Conservation (phyloP, 2,329 filamentous ascomycete genomes). For the Pseudogymnoascus sp. region DNA sequence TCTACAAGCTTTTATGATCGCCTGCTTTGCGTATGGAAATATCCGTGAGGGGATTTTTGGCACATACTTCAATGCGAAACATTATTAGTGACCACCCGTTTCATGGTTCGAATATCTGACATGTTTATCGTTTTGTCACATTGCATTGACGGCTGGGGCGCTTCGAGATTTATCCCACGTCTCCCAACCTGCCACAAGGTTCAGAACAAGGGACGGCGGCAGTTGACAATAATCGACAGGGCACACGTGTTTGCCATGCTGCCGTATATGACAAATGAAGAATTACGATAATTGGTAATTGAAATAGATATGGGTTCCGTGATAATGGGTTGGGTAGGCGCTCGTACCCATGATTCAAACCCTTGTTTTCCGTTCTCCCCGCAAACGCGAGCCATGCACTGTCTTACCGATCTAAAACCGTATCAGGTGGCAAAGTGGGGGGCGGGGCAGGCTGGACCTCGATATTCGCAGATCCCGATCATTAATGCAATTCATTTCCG, state of each 20-base stretch:
- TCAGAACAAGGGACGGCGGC: background rate
- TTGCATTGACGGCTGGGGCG: background rate
- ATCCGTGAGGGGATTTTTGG: background rate
- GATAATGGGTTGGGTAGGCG: background rate
- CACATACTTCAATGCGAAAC: background rate
- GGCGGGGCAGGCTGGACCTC: background rate
- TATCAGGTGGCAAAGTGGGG: constrained; percentile 4
- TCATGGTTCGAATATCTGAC: background rate
- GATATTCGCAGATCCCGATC: background rate
- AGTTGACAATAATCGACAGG: too few species aligned
- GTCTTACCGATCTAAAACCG: constrained; percentile 1
- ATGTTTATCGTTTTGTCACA: background rate
- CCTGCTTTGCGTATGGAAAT: constrained; percentile 58
- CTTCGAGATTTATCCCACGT: background rate
- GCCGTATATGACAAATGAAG: background rate
- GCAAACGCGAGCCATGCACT: background rate
- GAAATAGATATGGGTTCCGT: background rate
- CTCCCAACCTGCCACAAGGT: background rate
- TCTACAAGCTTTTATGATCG: constrained; percentile 74
- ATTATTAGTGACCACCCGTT: background rate
- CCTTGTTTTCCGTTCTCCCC: constrained; percentile 6
- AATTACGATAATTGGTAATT: background rate
- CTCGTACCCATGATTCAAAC: background rate
- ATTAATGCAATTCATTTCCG: background rate
- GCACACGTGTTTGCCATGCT: background rate